Conservation (phyloP, 495 filamentous ascomycete species). For the Penicillium tannophilum region DNA sequence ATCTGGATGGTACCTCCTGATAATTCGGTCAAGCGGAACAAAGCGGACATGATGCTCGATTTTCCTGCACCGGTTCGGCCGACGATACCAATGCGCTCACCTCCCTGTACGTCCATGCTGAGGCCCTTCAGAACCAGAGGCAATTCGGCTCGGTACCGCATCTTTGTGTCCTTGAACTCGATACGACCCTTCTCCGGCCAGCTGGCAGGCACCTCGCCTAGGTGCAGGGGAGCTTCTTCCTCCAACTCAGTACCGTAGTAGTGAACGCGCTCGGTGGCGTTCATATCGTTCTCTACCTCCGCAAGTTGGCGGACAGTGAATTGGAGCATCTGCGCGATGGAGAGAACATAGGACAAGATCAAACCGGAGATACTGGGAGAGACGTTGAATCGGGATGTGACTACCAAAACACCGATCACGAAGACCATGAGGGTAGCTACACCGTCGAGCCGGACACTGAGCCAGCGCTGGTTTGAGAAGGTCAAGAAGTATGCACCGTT, state of each 20-base stretch:
- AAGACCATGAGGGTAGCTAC: constrained; percentile 84
- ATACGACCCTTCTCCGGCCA: constrained; percentile 91
- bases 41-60: constrained; percentile 87
- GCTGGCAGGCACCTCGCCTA: constrained; percentile 59
- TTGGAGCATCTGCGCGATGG: constrained; percentile 94
- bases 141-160: constrained; percentile 84
- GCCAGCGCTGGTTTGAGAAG: constrained; percentile 92
- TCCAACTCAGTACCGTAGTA: constrained; percentile 89
- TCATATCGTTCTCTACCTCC: constrained; percentile 98
- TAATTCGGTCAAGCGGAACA: constrained; percentile 89
- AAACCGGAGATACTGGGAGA: constrained; percentile 81
- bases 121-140: constrained; percentile 84
- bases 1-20: constrained; percentile 83
- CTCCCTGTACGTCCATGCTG: constrained; percentile 73
- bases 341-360: constrained; percentile 88
- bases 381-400: constrained; percentile 90
- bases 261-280: constrained; percentile 88
- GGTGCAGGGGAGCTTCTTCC: constrained; percentile 81
- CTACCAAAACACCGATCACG: constrained; percentile 84
- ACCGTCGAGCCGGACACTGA: constrained; percentile 78
- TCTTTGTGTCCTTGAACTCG: constrained; percentile 78
- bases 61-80: constrained; percentile 95
- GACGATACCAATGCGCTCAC: constrained; percentile 91
- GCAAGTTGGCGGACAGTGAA: constrained; percentile 93
- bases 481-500: constrained; percentile 92